These are phyloP conservation scores for Byssochlamys sp. DNA, from an alignment of 2,329 filamentous ascomycete genomes.

Conservation along the genomic window DNA sequence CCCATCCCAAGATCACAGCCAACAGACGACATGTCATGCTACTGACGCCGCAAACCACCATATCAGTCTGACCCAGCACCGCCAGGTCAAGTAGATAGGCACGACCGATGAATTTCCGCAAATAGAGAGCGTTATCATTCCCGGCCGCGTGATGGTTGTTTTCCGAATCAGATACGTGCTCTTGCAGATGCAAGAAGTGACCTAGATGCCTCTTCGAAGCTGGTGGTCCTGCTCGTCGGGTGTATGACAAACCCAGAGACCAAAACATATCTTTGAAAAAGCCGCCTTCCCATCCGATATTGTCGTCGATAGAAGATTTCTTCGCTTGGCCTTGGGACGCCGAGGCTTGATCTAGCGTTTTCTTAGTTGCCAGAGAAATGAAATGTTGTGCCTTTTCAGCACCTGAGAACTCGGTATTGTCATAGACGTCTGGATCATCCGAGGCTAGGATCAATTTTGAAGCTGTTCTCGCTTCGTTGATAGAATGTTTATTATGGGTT, in stretches of 20 bases:
- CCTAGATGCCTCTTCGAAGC: slow-evolving; percentile 11
- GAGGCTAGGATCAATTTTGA: slow-evolving; percentile 56
- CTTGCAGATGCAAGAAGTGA: slow-evolving; percentile 1
- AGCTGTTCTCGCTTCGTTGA: slow-evolving; percentile 25
- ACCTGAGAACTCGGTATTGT: slow-evolving; percentile 49
- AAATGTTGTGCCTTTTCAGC: slow-evolving; percentile 60
- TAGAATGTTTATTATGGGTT: slow-evolving; percentile 26
- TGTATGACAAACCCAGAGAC: slow-evolving; percentile 54
- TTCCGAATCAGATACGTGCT: neutral
- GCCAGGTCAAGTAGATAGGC: slow-evolving; percentile 74
- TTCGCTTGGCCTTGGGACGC: slow-evolving; percentile 1
- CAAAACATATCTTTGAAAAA: slow-evolving; percentile 77
- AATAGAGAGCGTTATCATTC: slow-evolving; percentile 44
- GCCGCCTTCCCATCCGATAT: slow-evolving; percentile 78
- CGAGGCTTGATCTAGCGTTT: slow-evolving; percentile 37
- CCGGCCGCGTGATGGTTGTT: slow-evolving; percentile 16
- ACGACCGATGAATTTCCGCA: slow-evolving; percentile 66
- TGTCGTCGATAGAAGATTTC: slow-evolving; percentile 49
- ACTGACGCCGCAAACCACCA: slow-evolving; percentile 66
- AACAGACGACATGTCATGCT: slow-evolving; percentile 56
- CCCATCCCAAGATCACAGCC: slow-evolving; percentile 82
- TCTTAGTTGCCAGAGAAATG: slow-evolving; percentile 68
- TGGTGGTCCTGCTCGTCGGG: slow-evolving; percentile 23
- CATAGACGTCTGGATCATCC: slow-evolving; percentile 69
- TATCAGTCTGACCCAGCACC: slow-evolving; percentile 60